phyloP scores from a whole-genome alignment of 2,329 filamentous ascomycete genomes.

The Fusarium ambrosium region DNA sequence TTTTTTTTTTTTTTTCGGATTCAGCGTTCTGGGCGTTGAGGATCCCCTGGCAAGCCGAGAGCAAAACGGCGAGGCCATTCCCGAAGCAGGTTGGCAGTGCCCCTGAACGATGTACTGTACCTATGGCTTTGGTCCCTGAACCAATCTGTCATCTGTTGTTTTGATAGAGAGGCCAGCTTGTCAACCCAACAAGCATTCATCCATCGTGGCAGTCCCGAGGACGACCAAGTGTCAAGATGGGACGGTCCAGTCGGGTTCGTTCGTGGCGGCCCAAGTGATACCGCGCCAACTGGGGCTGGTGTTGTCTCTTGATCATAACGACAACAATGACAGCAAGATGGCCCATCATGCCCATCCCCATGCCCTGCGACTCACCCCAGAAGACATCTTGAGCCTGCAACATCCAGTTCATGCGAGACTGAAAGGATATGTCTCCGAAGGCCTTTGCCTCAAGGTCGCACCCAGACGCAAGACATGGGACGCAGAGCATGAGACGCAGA shows the following conservation, averaged over 20 bases:
- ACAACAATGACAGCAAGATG: neutral
- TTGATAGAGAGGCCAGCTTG: neutral
- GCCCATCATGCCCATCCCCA: neutral
- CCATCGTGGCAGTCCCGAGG: neutral
- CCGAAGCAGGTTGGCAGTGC: conserved; percentile 3
- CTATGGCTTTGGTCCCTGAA: neutral
- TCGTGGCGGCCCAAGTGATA: neutral
- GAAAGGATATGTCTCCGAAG: neutral
- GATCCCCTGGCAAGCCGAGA: conserved; percentile 2
- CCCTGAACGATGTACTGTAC: neutral
- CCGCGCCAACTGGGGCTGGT: neutral
- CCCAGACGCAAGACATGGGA: conserved; percentile 1
- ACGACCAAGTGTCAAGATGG: conserved; percentile 4
- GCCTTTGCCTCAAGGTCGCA: conserved; percentile 9
- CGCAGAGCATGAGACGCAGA: neutral
- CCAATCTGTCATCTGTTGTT: conserved; percentile 1
- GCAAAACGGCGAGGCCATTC: conserved; percentile 8
- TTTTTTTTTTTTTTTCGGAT: neutral
- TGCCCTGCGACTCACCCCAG: neutral
- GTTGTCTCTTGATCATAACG: neutral
- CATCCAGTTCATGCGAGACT: conserved; percentile 8
- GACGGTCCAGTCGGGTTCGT: neutral
- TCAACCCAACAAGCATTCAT: neutral
- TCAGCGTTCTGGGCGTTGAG: neutral
- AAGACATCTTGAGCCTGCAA: neutral